Evolutionary conservation across 1,284 basidiomycete species (phyloP), one percentile per base, ranked within the genome.

Genomic region (Trichosporon sp.): DNA sequence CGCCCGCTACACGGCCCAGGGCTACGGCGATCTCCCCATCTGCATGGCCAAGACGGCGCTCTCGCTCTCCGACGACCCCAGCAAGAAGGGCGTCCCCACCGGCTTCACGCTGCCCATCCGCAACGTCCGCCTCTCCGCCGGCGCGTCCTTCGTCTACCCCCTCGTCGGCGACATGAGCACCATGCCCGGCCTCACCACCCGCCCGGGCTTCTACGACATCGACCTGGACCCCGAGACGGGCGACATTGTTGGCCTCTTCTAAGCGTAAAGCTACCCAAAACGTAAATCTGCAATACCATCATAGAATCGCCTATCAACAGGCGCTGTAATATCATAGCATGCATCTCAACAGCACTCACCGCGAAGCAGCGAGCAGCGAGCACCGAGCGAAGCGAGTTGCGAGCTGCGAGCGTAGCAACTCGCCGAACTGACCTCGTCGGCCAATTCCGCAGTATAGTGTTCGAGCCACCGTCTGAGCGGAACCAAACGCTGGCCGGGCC

Each of bases 31-130:
- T 64, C 72, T 79, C 58, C 81, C 80, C 89, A 93, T 95, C 80
- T 98, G 95, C 85, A 95, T 98, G 93, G 95, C 96, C 70, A 99
- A 99, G 87, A 99, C 97, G 3, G 95, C 96, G 76, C 92, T 97
- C 75, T 96, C 93, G 23, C 94, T 98, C 86, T 95, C 93, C 27
- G 93, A 95, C 80, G 91, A 98, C 80, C 91, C 94, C n/a, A 90
- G 90, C 76, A 86, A 92, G 74, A 97, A 97, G 86, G 90, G 90
- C 75, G 93, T 92, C 1, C 93, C 95, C 3, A 89, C 89, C 63
- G 91, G 92, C 44, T 99, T 99, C 85, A 96, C 90, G 6, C 86
- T 99, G 70, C 95, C 96, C 9, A 95, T 99, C 79, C 89, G 93
- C 56, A 89, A 90, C 70, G 92, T 98, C 65, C 87, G 92, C 69